Base-by-base conservation (phyloP, 176 grass and related monocot species). In the Phoenix roebelenii region DNA sequence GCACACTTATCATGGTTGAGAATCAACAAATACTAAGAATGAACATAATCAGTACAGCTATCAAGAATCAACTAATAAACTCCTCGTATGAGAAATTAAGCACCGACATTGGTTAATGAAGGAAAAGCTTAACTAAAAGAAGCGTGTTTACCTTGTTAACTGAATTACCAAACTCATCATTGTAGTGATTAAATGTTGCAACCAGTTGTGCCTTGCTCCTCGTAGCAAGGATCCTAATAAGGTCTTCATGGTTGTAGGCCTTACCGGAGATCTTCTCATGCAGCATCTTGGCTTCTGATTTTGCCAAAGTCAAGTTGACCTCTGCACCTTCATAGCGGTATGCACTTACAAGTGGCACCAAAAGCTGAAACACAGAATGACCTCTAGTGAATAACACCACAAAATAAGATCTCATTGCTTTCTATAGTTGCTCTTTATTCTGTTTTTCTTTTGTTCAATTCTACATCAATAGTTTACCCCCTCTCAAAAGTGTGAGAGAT, bases 131-230 rank as follows among this genome's bases (percentile, higher is more conserved):
- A 44, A 44, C 18, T 55, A 22, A 29, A 6, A 55, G 3, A 24
- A 74, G 17, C 55, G 22, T 19, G 68, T 50, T 14, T 48, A 96
- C 92, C 86, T 97, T 97, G 57, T 69, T 97, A 51, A 97, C 88
- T 24, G 68, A 59, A 80, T 97, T 79, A 52, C 87, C 87, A 64
- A 80, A 90, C 25, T 79, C 66, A 58, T 91, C 79, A 32, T 90
- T 90, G 63, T 97, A 97, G 19, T 80, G 49, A 51, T 90, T 90
- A 48, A 97, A 71, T 60, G 92, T 97, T 25, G 87, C 92, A 59
- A 82, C 22, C 50, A 97, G 68, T 72, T 97, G 92, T 67, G 81
- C 72, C 67, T 88, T 97, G 83, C 92, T 97, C 60, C 92, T 82
- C 18, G 92, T 97, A 12, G 92, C 78, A 44, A 97, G 83, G 61